A percentile compares a stretch with the other conserved stretches of the same genome.
Conservation (phyloP, 2,329 filamentous ascomycete genomes). For the Pyrenophora teres region DNA sequence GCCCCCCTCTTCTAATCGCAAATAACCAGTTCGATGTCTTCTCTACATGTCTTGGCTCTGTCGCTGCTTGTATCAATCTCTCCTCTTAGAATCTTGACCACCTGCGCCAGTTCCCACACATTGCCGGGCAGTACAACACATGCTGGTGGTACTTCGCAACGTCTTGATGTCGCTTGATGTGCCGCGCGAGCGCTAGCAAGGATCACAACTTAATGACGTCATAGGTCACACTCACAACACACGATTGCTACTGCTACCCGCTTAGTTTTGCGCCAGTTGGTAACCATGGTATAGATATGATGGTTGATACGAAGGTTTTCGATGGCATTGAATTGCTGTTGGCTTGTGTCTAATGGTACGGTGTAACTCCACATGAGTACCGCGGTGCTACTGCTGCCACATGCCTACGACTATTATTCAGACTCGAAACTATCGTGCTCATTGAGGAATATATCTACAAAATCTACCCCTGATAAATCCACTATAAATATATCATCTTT, state of each 20-base stretch:
- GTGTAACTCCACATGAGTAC: too few relatives aligned
- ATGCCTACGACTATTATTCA: too few relatives aligned
- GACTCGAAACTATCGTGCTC: too few relatives aligned
- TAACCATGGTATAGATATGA: too few relatives aligned
- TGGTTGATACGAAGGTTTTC: too few relatives aligned
- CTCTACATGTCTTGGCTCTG: neutral
- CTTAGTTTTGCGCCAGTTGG: too few relatives aligned
- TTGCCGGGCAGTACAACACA: constrained; percentile 39
- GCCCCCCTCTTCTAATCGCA: constrained; percentile 58
- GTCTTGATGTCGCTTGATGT: neutral
- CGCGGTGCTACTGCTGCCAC: neutral
- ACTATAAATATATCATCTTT: too few relatives aligned
- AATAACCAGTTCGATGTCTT: constrained; percentile 16
- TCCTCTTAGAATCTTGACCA: constrained; percentile 35
- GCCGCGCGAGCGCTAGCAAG: neutral
- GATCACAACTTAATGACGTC: neutral
- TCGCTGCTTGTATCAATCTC: constrained; percentile 33
- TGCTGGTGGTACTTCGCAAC: constrained; percentile 35
- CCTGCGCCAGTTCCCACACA: constrained; percentile 34
- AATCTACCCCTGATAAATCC: too few relatives aligned
- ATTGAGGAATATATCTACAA: too few relatives aligned
- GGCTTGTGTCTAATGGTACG: too few relatives aligned
- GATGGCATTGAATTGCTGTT: too few relatives aligned
- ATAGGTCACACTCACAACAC: neutral
- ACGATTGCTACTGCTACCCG: too few relatives aligned